Conservation (phyloP, 257 asterid genomes). For the Ajuga chamaepitys region DNA sequence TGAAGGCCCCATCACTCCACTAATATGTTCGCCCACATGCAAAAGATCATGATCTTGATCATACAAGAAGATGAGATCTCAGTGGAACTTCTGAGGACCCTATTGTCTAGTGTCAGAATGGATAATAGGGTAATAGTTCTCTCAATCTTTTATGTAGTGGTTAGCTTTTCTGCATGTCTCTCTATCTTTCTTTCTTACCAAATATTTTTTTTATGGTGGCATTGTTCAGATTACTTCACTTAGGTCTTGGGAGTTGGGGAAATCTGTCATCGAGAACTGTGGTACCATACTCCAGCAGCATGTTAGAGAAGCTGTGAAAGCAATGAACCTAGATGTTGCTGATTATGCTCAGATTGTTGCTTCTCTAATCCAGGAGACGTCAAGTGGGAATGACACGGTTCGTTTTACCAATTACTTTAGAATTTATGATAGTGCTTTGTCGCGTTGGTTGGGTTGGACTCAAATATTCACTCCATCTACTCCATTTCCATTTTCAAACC, state of each 20-base stretch:
- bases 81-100: constrained; percentile 27
- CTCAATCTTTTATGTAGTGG: neutral
- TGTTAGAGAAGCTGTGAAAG: constrained; percentile 25
- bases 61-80: constrained; percentile 34
- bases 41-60: constrained; percentile 25
- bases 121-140: constrained; percentile 24
- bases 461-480: neutral
- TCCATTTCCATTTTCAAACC: neutral
- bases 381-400: constrained; percentile 28
- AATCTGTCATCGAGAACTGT: constrained; percentile 23
- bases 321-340: constrained; percentile 16
- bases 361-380: constrained; percentile 26
- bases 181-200: neutral
- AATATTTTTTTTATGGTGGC: neutral
- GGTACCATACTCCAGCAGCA: constrained; percentile 20
- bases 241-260: constrained; percentile 33
- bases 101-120: constrained; percentile 25
- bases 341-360: constrained; percentile 24
- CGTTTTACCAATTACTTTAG: constrained; percentile 3
- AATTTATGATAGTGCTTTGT: neutral
- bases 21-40: constrained; percentile 23
- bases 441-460: neutral
- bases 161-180: neutral
- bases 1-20: constrained; percentile 31
- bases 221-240: constrained; percentile 27